Base-by-base conservation (phyloP, 2,329 filamentous ascomycete genomes). In the Zasmidium cellare region DNA sequence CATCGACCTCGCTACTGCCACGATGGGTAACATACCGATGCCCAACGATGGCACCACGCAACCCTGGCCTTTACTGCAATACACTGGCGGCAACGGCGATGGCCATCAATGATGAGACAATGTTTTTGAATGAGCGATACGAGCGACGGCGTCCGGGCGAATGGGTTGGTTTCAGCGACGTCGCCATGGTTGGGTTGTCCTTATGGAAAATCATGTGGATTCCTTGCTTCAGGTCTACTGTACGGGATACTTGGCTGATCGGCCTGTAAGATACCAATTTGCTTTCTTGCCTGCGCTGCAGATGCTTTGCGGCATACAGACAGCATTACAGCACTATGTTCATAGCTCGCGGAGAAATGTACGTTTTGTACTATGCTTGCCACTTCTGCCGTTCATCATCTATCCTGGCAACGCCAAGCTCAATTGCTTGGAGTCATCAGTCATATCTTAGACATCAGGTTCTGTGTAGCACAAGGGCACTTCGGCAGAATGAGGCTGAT, bases 11-110 rank as follows among this genome's bases (percentile, higher is more conserved):
- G 55, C 57, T 3, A 60, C 47, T 14, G 64, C 59, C 31, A 44
- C 54, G 12, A 62, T 68, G 52, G 57, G 60, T 7, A 62, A 50
- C 16, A 61, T 69, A 58, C 63, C 64, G 20, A 57, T 68, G 53
- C 63, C 65, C 16, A 46, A 53, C 3, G 59, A 52, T 2, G 61
- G 65, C 47, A 55, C 46, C 12, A 58, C 49, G 16, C 62, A 67
- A 51, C 53, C 63, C 5, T 70, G 67, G 67, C 67, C 67, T 44
- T 47, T 64, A 28, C 60, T 69, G 20, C 65, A 68, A 20, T 69
- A 63, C 24, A 45, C 38, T 5, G 49, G 51, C 7, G 46, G 19
- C 20, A 18, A 11, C n/a, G 49, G 49, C 24, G 16, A 51, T 22
- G 24, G 49, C 16, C 44, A 57, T 16, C n/a, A 51, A 31, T 48